Evolutionary conservation across 768 basidiomycete species (phyloP).

Genomic region (Ephemerocybe angulata): DNA sequence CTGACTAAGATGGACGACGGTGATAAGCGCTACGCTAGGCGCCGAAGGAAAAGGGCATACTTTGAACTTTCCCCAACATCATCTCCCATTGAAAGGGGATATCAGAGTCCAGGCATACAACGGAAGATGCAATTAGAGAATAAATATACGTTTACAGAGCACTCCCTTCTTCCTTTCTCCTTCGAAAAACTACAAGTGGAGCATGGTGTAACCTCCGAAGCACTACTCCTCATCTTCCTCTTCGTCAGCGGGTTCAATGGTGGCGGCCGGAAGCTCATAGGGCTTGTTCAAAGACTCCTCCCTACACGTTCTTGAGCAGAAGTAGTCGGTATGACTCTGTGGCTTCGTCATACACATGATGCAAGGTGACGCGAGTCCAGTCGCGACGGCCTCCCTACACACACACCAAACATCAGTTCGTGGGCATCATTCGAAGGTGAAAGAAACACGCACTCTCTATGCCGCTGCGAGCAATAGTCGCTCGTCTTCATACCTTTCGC

Average conservation of each 20-base stretch:
- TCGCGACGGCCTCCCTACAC: conserved; percentile 53
- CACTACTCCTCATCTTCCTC: conserved; percentile 6
- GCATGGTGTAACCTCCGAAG: too few relatives aligned
- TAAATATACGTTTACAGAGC: background rate
- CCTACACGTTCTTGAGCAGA: conserved; percentile 55
- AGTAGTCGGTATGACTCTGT: conserved; percentile 59
- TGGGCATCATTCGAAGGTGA: background rate
- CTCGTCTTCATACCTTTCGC: conserved; percentile 46
- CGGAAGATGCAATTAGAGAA: background rate
- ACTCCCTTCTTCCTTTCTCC: background rate
- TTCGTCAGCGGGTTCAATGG: background rate
- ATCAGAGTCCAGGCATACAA: too few relatives aligned
- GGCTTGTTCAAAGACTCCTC: conserved; percentile 57
- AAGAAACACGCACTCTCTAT: conserved; percentile 54
- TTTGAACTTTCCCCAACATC: too few relatives aligned
- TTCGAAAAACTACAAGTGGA: background rate
- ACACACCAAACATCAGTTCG: background rate
- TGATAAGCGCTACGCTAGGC: too few relatives aligned
- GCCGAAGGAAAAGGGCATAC: too few relatives aligned
- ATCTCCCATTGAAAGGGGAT: too few relatives aligned
- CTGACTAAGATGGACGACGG: too few relatives aligned
- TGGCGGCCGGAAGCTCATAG: conserved; percentile 4
- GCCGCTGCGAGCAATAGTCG: conserved; percentile 57
- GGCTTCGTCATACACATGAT: conserved; percentile 64
- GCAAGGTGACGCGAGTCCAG: conserved; percentile 50